Percentiles rank a stretch among this genome's conserved stretches.
Conservation (phyloP, 2,329 filamentous ascomycete species). For the Venturia effusa region DNA sequence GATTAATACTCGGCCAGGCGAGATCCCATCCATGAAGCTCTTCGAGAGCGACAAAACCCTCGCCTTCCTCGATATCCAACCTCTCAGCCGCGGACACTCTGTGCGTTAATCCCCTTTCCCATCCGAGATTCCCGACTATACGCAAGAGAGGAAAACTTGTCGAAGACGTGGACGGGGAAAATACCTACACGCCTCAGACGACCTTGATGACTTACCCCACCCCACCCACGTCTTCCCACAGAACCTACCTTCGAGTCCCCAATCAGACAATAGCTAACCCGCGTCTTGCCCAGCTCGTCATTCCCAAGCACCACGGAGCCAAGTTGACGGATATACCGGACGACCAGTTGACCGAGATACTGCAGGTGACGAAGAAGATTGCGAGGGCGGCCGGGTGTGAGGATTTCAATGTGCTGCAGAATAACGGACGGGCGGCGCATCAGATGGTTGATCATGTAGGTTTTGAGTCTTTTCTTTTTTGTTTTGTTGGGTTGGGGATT, state of each 20-base stretch:
- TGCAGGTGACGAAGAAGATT: conserved; percentile 82
- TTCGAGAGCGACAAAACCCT: conserved; percentile 88
- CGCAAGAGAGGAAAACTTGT: neutral
- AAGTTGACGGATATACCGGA: conserved; percentile 92
- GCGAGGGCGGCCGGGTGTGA: conserved; percentile 62
- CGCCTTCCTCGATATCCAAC: conserved; percentile 93
- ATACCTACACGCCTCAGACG: neutral
- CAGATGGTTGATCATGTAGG: conserved; percentile 81
- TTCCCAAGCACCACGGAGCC: conserved; percentile 87
- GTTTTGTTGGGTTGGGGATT: neutral
- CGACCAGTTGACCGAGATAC: conserved; percentile 68
- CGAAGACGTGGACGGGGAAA: neutral
- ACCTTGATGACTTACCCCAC: neutral
- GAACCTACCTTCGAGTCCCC: neutral
- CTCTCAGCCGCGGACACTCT: conserved; percentile 77
- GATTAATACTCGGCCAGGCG: conserved; percentile 46
- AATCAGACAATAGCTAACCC: neutral
- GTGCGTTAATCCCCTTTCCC: conserved; percentile 40
- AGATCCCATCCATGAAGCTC: conserved; percentile 94
- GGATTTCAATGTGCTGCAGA: conserved; percentile 92
- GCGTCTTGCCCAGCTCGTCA: conserved; percentile 60
- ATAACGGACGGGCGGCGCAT: conserved; percentile 86
- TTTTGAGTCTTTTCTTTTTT: neutral
- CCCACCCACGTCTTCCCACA: conserved; percentile 12
- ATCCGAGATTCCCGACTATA: neutral